These are phyloP conservation scores for Penicillium verrucosum DNA, from an alignment of 2,329 filamentous ascomycete species.

Conservation along the genomic window DNA sequence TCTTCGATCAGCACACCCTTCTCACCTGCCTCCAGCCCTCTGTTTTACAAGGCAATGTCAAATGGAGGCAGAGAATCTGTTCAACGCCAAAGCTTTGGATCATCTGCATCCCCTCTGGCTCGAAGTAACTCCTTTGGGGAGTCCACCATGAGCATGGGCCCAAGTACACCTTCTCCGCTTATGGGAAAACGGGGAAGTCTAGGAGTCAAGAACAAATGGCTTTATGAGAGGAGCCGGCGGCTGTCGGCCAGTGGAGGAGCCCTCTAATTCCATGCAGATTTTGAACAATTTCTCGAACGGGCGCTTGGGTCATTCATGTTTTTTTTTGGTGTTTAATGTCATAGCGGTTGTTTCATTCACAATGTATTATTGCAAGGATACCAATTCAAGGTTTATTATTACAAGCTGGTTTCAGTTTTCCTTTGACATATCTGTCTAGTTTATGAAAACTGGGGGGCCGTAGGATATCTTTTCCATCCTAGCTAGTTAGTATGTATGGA, in stretches of 20 bases:
- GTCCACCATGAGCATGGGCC: conserved; percentile 40
- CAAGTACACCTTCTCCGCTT: conserved; percentile 66
- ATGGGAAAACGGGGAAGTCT: conserved; percentile 67
- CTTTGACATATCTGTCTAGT: neutral
- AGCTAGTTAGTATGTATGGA: neutral
- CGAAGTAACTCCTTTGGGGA: conserved; percentile 36
- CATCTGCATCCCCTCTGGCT: conserved; percentile 46
- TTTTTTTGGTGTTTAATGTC: conserved; percentile 13
- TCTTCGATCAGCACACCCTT: conserved; percentile 50
- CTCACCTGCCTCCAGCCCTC: conserved; percentile 53
- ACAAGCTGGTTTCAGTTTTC: neutral
- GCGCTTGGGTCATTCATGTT: conserved; percentile 17
- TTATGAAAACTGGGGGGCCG: neutral
- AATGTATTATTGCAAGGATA: conserved; percentile 13
- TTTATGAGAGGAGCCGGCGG: conserved; percentile 72
- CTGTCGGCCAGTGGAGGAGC: conserved; percentile 39
- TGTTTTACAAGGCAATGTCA: conserved; percentile 67
- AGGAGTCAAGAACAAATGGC: conserved; percentile 85
- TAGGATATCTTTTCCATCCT: neutral
- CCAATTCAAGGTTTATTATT: conserved; percentile 1
- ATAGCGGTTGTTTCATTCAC: conserved; percentile 16
- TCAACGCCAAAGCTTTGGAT: conserved; percentile 54
- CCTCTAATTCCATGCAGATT: conserved; percentile 23
- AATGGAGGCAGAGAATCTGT: conserved; percentile 27
- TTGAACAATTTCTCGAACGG: conserved; percentile 9